phyloP scores from a whole-genome alignment of 176 grass and related monocot species.

The maize (Zea mays) region DNA sequence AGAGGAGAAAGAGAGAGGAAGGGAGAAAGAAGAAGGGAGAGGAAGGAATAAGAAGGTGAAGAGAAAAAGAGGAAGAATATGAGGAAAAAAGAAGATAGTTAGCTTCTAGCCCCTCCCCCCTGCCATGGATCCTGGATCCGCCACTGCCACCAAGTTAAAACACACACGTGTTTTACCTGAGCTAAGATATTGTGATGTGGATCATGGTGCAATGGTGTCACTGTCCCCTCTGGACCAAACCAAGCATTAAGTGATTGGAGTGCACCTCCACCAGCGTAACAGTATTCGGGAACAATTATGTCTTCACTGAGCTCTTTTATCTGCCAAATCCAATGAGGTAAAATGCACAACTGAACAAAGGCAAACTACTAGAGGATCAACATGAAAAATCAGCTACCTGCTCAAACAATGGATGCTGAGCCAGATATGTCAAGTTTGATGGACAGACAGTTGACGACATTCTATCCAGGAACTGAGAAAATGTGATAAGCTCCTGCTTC shows the following conservation, averaged over 20 bases:
- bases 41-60: too few species aligned
- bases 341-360: conserved; percentile 40
- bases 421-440: conserved; percentile 78
- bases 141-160: neutral
- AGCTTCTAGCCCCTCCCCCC: too few species aligned
- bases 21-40: too few species aligned
- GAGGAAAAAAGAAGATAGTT: too few species aligned
- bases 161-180: conserved; percentile 56
- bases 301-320: conserved; percentile 84
- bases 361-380: conserved; percentile 34
- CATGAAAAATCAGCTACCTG: conserved; percentile 51
- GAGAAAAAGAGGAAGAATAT: too few species aligned
- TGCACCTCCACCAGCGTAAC: conserved; percentile 88
- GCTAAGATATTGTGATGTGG: conserved; percentile 92
- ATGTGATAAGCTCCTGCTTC: conserved; percentile 94
- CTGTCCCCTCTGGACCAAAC: conserved; percentile 84
- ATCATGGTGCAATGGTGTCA: conserved; percentile 91
- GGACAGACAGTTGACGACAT: conserved; percentile 51
- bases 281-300: conserved; percentile 87
- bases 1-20: too few species aligned
- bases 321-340: conserved; percentile 45
- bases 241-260: conserved; percentile 89
- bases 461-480: conserved; percentile 88
- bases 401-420: conserved; percentile 94
- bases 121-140: too few species aligned